Base-by-base conservation (phyloP, 768 basidiomycete species). In the Crucibulum laeve region DNA sequence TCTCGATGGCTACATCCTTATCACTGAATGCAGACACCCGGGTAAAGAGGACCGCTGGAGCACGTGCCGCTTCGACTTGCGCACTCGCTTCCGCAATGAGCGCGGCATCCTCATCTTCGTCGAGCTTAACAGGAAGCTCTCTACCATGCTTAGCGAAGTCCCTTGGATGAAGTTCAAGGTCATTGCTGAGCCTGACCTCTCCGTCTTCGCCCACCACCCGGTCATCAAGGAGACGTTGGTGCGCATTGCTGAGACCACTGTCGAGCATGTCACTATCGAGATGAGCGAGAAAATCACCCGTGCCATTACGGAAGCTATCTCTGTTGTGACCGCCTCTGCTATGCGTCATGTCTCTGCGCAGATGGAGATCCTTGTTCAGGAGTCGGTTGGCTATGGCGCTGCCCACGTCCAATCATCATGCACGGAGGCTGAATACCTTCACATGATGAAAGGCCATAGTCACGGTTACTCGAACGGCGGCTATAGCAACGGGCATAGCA, bases 141-240 rank as follows among this genome's bases (percentile, higher is more conserved):
- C 35, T 8, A 19, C 18, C 18, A 36, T 36, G 35, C 35, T 36
- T 10, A 47, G 56, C 47, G 54, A 56, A 33, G 54, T 58, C 10
- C 57, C 57, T 4, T 58, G 57, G 57, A 56, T 58, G 57, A 55
- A 53, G 21, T 58, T 58, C 52, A 55, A 55, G 40, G 51, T 58
- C 33, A 52, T 58, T 43, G 56, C 56, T 3, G 52, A 58, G 43
- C 56, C 56, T 17, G 53, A 58, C 24, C 47, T 55, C 33, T 47
- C 48, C 37, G 32, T 53, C 30, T 55, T 58, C 38, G 48, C 49
- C 26, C 43, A 40, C 23, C 50, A 55, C 43, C 35, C 35, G 11
- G 35, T 36, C 18, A 36, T 36, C 13, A 36, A 36, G 35, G 35
- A 10, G 10, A 36, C 35, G 13, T 13, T 36, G 35, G 8, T 8